Base-by-base conservation (phyloP, 2,329 filamentous ascomycete genomes). In the Teratosphaeria gauchensis region DNA sequence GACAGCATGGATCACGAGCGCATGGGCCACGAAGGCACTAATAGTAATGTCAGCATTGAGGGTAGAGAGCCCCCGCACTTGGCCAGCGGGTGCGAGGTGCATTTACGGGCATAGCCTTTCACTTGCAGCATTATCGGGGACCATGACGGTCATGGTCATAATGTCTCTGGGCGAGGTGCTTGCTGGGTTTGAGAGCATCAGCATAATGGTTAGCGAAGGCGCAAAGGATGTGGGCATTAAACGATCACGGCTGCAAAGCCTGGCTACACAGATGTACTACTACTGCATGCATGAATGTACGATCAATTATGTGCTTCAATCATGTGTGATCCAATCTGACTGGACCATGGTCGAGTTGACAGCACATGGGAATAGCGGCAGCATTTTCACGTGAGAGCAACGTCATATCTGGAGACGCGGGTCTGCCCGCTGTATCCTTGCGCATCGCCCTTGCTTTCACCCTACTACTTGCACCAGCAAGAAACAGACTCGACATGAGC, bases 1-100 rank as follows among this genome's bases (percentile, higher is more conserved):
- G 52, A 35, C 52, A 53, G 52, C 66, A 71, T 71, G 61, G 63
- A 61, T 67, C 66, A 68, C 58, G 63, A 64, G 42, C 54, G 59
- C 62, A 55, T 61, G 31, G 51, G 52, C 38, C 42, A 48, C 42
- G 42, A 48, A 24, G 19, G 19, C 42, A 55, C 31, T 53, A 48
- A 35, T 28, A 2, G 52, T 48, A 52, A 32, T 32, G 54, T 21
- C 51, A 48, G 38, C 33, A 58, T 58, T 28, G 51, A 31, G 32
- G 52, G 52, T 14, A 19, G 11, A 21, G 31, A 11, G 33, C n/a
- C 2, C 12, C 1, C 19, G 42, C n/a, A 19, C 14, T 19, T 48
- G 42, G 42, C 42, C 16, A 48, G n/a, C n/a, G 42, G 42, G 3
- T 21, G 42, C 42, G 1, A 21, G n/a, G 19, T 48, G 42, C n/a